Evolutionary conservation across 176 grass and related monocot genomes (phyloP).

Genomic region (Guadua angustifolia): DNA sequence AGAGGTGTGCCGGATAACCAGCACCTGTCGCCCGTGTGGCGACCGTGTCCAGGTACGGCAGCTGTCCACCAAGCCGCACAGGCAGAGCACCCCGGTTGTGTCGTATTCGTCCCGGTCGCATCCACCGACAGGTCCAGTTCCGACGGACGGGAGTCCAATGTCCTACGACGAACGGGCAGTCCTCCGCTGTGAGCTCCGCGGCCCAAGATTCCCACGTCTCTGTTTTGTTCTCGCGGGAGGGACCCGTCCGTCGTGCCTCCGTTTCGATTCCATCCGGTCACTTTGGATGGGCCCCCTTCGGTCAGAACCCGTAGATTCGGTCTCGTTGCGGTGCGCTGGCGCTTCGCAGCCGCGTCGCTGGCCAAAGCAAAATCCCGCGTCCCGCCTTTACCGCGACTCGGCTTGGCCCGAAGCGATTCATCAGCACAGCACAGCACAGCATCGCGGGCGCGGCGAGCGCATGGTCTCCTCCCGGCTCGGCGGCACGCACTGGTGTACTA

Average conservation of each 20-base stretch:
- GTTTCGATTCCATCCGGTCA: neutral
- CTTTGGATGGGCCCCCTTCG: neutral
- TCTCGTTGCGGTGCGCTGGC: constrained; percentile 27
- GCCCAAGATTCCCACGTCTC: constrained; percentile 29
- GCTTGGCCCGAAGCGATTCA: neutral
- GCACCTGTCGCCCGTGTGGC: neutral
- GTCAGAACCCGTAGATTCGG: constrained; percentile 20
- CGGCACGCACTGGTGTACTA: neutral
- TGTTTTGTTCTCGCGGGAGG: neutral
- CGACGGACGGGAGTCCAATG: neutral
- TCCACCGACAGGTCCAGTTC: constrained; percentile 1
- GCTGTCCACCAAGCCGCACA: constrained; percentile 1
- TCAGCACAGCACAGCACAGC: neutral
- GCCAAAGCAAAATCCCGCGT: neutral
- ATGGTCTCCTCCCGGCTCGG: neutral
- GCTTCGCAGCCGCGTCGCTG: neutral
- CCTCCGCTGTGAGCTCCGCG: neutral
- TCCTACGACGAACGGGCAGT: no score
- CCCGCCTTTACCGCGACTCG: constrained; percentile 23
- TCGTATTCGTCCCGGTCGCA: neutral
- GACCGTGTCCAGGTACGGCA: constrained; percentile 22
- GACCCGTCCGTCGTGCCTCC: no score
- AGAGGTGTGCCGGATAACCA: neutral
- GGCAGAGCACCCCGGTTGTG: neutral
- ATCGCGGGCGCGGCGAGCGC: neutral